Percentiles rank a stretch among this genome's conserved stretches.
Evolutionary conservation across 176 grass and related monocot species (phyloP).

Genomic region (Coix lacrymajobi): DNA sequence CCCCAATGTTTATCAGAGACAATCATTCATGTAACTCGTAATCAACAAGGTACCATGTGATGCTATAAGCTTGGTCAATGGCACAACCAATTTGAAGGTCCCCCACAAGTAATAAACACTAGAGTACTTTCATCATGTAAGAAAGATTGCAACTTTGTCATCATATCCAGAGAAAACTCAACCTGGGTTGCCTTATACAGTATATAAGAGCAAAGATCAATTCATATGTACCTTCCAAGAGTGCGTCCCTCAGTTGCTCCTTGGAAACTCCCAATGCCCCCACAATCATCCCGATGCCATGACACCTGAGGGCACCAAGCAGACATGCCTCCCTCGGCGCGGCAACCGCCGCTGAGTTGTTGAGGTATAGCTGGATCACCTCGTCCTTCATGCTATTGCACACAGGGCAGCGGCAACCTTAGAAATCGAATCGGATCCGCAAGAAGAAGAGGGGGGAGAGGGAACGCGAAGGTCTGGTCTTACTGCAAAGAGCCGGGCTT

Average conservation of each 20-base stretch:
- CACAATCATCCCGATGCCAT: constrained; percentile 55
- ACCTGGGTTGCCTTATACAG: neutral
- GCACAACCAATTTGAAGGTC: neutral
- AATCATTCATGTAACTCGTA: neutral
- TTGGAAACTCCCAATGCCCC: constrained; percentile 51
- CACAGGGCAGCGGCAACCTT: neutral
- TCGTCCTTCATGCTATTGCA: constrained; percentile 56
- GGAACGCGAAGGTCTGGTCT: neutral
- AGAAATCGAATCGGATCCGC: neutral
- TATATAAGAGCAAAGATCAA: neutral
- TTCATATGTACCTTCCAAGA: constrained; percentile 55
- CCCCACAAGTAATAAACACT: constrained; percentile 7
- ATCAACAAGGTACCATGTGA: neutral
- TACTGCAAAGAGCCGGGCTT: constrained; percentile 71
- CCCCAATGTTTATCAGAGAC: neutral
- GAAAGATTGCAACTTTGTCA: neutral
- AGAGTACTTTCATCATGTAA: neutral
- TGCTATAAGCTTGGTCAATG: neutral
- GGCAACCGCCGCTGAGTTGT: neutral
- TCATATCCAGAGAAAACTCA: neutral
- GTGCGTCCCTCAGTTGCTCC: constrained; percentile 56
- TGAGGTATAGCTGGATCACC: constrained; percentile 63
- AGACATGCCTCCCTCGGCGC: constrained; percentile 32
- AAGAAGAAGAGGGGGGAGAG: neutral
- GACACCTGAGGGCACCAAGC: constrained; percentile 49